phyloP scores from a whole-genome alignment of 495 filamentous ascomycete species.

The Penicillium coffeae region DNA sequence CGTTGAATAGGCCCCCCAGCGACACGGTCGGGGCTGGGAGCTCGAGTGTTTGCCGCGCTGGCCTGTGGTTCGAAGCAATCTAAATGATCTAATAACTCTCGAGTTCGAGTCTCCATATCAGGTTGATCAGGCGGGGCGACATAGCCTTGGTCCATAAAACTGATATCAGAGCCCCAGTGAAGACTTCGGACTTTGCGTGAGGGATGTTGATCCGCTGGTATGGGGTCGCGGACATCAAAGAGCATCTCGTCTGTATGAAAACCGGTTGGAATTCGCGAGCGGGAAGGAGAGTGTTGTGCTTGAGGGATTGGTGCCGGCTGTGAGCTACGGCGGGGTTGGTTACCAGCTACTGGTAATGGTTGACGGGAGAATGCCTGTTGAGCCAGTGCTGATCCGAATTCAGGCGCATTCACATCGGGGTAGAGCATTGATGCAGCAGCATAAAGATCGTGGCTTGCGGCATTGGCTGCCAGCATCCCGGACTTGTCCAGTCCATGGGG shows the following conservation, averaged over 20 bases:
- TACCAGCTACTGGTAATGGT: slow-evolving; percentile 13
- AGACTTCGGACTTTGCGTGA: slow-evolving; percentile 39
- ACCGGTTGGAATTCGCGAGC: slow-evolving; percentile 25
- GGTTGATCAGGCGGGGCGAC: slow-evolving; percentile 50
- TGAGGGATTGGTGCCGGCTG: slow-evolving; percentile 17
- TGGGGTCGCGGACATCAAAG: slow-evolving; percentile 40
- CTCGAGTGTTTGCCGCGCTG: slow-evolving; percentile 54
- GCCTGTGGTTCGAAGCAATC: slow-evolving; percentile 50
- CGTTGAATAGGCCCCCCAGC: slow-evolving; percentile 12
- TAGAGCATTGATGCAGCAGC: slow-evolving; percentile 49
- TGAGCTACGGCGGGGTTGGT: slow-evolving; percentile 7
- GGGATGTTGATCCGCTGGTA: slow-evolving; percentile 38
- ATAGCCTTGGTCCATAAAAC: slow-evolving; percentile 57
- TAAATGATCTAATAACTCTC: slow-evolving; percentile 50
- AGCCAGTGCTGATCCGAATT: slow-evolving; percentile 26
- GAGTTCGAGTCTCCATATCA: slow-evolving; percentile 51
- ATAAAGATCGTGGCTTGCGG: slow-evolving; percentile 43
- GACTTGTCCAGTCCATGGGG: slow-evolving; percentile 24
- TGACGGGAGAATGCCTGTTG: slow-evolving; percentile 29
- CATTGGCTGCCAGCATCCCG: slow-evolving; percentile 17
- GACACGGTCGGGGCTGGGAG: slow-evolving; percentile 51
- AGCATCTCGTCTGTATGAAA: slow-evolving; percentile 46
- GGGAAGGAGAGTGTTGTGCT: slow-evolving; percentile 15
- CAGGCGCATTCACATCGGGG: slow-evolving; percentile 29
- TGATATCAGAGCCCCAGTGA: slow-evolving; percentile 64